A percentile compares a stretch with the other conserved stretches of the same genome.
Evolutionary conservation across 805 yeast species (phyloP).

Genomic region (Kodamaea fukazawae): DNA sequence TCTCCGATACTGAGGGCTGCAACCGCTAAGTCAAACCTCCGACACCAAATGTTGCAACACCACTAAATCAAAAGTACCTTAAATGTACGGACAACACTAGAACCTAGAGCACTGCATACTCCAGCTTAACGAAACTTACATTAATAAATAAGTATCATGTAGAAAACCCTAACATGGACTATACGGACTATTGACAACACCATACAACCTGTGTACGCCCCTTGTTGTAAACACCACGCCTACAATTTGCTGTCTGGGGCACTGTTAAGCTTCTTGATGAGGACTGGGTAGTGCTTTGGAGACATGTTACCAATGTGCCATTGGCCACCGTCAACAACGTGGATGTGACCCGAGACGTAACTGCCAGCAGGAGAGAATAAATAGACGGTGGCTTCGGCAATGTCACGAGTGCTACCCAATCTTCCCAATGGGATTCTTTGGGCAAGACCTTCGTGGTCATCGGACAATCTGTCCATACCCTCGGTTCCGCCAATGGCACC

Average conservation of each 20-base stretch:
- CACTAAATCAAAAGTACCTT: too few species aligned
- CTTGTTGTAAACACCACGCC: neutral
- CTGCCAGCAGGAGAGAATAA: constrained; percentile 80
- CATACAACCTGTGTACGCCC: too few species aligned
- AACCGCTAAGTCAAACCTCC: too few species aligned
- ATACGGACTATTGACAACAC: too few species aligned
- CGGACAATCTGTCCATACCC: constrained; percentile 23
- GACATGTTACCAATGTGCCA: constrained; percentile 58
- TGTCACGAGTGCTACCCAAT: constrained; percentile 69
- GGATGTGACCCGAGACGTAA: constrained; percentile 72
- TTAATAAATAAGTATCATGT: too few species aligned
- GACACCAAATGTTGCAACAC: too few species aligned
- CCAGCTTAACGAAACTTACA: too few species aligned
- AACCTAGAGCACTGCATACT: too few species aligned
- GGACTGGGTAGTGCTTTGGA: constrained; percentile 32
- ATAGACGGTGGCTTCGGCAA: constrained; percentile 84
- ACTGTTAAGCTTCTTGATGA: constrained; percentile 16
- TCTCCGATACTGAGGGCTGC: too few species aligned
- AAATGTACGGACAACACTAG: too few species aligned
- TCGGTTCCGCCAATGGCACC: constrained; percentile 29
- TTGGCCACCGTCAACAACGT: constrained; percentile 85
- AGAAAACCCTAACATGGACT: too few species aligned
- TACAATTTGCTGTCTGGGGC: constrained; percentile 14
- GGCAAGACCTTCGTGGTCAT: constrained; percentile 9
- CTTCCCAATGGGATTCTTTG: constrained; percentile 62